phyloP scores from a whole-genome alignment of 176 grass and related monocot species.

The Oropetium thomaeum region DNA sequence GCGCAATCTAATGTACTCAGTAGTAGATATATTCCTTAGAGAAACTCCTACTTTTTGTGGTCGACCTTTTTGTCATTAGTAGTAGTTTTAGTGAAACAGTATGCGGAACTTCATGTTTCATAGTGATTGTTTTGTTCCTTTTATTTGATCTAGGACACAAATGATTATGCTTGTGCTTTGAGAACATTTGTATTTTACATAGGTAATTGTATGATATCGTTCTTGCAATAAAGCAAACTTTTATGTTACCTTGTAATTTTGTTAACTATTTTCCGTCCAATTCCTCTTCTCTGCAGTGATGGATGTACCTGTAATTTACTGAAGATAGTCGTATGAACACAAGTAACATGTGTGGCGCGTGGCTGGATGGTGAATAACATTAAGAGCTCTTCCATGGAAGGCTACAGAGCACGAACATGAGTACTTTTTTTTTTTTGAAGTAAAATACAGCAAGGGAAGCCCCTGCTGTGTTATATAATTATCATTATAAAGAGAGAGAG shows the following conservation, averaged over 20 bases:
- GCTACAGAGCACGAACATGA: not conserved
- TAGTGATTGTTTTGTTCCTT: not conserved
- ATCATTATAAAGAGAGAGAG: too few relatives aligned
- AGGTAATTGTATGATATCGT: not conserved
- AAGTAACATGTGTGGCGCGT: not conserved
- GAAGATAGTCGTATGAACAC: slow-evolving; percentile 54
- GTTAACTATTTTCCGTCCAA: slow-evolving; percentile 77
- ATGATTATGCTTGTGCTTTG: not conserved
- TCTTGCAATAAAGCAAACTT: not conserved
- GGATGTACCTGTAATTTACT: slow-evolving; percentile 89
- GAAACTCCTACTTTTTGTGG: not conserved
- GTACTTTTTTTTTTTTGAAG: too few relatives aligned
- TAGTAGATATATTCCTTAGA: not conserved
- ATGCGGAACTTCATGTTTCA: not conserved
- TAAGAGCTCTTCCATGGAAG: not conserved
- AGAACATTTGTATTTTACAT: not conserved
- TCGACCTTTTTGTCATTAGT: not conserved
- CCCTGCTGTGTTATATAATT: too few relatives aligned
- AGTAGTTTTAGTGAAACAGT: not conserved
- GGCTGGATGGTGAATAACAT: not conserved
- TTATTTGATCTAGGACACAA: not conserved
- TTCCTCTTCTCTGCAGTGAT: slow-evolving; percentile 66
- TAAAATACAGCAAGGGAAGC: too few relatives aligned
- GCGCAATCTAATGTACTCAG: not conserved
- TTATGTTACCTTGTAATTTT: slow-evolving; percentile 66